A percentile compares a stretch with the other conserved stretches of the same genome.
Evolutionary conservation across 202 grass and related monocot genomes (phyloP).

Genomic region (Sporobolus alterniflorus): DNA sequence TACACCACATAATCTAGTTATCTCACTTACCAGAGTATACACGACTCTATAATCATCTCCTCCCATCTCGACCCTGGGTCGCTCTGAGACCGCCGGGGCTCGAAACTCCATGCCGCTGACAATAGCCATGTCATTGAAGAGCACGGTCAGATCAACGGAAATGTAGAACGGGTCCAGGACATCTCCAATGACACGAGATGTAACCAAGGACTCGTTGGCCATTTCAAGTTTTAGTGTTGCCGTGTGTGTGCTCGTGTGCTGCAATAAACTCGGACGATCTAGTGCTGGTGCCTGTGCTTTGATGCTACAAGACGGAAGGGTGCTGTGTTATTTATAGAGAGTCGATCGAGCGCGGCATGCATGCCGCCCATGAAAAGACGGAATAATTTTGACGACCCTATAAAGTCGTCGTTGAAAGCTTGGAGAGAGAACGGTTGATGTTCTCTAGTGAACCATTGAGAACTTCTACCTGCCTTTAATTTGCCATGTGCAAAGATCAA

Average conservation of each 20-base stretch:
- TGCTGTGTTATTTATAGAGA: constrained; percentile 13
- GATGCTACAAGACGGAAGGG: not conserved
- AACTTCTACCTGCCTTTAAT: no score
- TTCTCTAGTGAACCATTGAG: not conserved
- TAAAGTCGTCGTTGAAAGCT: not conserved
- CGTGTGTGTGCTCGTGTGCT: not conserved
- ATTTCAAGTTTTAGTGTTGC: constrained; percentile 26
- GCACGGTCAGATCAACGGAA: constrained; percentile 45
- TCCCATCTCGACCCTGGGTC: constrained; percentile 59
- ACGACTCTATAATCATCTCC: constrained; percentile 57
- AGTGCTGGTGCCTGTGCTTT: not conserved
- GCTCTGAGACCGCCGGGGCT: constrained; percentile 28
- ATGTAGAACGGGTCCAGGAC: constrained; percentile 67
- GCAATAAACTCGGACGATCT: not conserved
- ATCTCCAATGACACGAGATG: constrained; percentile 61
- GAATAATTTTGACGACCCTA: constrained; percentile 19
- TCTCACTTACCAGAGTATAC: constrained; percentile 69
- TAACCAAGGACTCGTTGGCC: constrained; percentile 59
- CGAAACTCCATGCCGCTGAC: constrained; percentile 68
- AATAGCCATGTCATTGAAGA: constrained; percentile 46
- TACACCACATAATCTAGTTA: no score
- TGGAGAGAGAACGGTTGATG: not conserved
- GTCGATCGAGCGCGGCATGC: not conserved
- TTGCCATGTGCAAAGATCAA: not conserved
- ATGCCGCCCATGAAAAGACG: not conserved